Percentiles rank a stretch among this genome's conserved stretches.
These are phyloP conservation scores for Polychaeton citri DNA, from an alignment of 2,329 filamentous ascomycete species.

Conservation along the genomic window DNA sequence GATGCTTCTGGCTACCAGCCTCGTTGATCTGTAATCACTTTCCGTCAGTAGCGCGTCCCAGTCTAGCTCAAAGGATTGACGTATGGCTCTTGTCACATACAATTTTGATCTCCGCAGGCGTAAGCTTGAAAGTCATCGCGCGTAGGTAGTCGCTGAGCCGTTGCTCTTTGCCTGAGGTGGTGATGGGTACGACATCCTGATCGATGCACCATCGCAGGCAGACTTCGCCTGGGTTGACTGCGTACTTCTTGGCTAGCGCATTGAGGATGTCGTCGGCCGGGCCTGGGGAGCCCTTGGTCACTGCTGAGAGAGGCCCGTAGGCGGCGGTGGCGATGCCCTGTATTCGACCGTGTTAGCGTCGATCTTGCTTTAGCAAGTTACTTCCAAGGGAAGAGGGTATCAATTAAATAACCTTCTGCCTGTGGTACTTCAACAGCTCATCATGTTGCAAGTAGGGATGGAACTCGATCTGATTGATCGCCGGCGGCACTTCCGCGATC, in stretches of 20 bases:
- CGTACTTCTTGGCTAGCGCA: slow-evolving; percentile 46
- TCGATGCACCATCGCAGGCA: slow-evolving; percentile 48
- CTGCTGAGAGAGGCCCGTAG: slow-evolving; percentile 35
- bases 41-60: not conserved
- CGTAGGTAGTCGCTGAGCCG: slow-evolving; percentile 45
- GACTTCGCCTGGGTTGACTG: slow-evolving; percentile 43
- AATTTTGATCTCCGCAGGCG: slow-evolving; percentile 40
- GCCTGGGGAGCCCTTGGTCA: slow-evolving; percentile 41
- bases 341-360: not conserved
- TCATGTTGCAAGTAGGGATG: slow-evolving; percentile 55
- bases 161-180: slow-evolving; percentile 48
- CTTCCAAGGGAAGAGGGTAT: not conserved
- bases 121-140: slow-evolving; percentile 44
- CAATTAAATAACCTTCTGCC: slow-evolving; percentile 18
- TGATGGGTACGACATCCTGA: slow-evolving; percentile 45
- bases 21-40: slow-evolving; percentile 31
- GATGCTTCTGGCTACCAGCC: slow-evolving; percentile 37
- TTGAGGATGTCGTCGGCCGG: slow-evolving; percentile 41
- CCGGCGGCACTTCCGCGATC: slow-evolving; percentile 42
- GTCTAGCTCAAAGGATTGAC: not conserved
- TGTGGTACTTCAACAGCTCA: slow-evolving; percentile 42
- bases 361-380: not conserved
- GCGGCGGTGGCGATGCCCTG: slow-evolving; percentile 35
- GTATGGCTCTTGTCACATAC: not conserved
- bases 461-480: slow-evolving; percentile 56